Evolutionary conservation across 2,329 filamentous ascomycete species (phyloP).

Genomic region (Neoscytalidium dimidiatum): DNA sequence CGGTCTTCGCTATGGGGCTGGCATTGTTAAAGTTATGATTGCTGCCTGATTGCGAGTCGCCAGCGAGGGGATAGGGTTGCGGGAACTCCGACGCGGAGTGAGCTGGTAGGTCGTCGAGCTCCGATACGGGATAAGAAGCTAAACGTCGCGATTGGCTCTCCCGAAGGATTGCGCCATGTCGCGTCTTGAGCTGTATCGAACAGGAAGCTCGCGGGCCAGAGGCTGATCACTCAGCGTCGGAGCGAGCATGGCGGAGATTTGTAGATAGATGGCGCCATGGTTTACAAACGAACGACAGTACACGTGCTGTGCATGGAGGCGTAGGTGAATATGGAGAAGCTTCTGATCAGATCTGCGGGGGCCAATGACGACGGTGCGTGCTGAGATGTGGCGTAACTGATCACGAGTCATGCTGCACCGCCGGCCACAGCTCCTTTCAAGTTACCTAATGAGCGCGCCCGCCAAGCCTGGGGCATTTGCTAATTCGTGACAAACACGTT

Average conservation of each 20-base stretch:
- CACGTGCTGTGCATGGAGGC: no score
- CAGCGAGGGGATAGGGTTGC: background rate
- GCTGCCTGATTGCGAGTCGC: background rate
- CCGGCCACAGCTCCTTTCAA: background rate
- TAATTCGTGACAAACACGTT: conserved; percentile 12
- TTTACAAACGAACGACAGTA: no score
- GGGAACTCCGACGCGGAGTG: background rate
- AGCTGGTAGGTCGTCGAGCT: background rate
- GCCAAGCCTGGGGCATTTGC: conserved; percentile 14
- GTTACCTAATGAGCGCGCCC: conserved; percentile 10
- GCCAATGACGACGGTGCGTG: background rate
- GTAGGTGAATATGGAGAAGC: no score
- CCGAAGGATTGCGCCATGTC: background rate
- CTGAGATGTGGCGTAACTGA: no score
- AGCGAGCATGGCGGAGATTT: background rate
- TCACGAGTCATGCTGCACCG: conserved; percentile 1
- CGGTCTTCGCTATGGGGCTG: background rate
- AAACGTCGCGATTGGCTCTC: background rate
- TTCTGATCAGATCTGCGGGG: background rate
- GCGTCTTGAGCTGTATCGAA: background rate
- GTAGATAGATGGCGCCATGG: no score
- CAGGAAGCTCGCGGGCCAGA: background rate
- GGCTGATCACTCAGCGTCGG: background rate
- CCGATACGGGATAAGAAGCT: background rate
- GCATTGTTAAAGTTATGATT: background rate